Percentiles rank a stretch among this genome's conserved stretches.
These are phyloP conservation scores for Collybia sordida DNA, from an alignment of 768 basidiomycete species.

Conservation along the genomic window DNA sequence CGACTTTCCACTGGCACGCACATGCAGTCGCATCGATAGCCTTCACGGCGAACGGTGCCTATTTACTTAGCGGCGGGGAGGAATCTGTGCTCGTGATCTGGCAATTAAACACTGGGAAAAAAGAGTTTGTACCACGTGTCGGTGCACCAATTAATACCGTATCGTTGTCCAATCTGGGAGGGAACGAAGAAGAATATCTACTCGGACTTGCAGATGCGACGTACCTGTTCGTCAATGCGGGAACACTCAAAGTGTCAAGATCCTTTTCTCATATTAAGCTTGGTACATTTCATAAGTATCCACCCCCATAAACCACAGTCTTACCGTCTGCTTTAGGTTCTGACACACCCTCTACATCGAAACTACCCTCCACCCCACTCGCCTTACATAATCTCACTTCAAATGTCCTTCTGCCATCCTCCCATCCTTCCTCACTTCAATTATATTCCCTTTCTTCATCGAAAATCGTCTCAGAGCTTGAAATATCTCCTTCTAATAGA, in stretches of 20 bases:
- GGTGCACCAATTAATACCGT: constrained; percentile 83
- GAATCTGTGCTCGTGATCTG: constrained; percentile 97
- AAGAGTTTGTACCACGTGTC: constrained; percentile 90
- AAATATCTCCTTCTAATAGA: constrained; percentile 91
- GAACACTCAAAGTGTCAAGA: constrained; percentile 69
- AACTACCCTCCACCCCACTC: constrained; percentile 54
- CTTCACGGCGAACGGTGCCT: constrained; percentile 90
- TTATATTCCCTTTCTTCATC: constrained; percentile 76
- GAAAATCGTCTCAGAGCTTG: constrained; percentile 79
- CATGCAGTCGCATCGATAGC: constrained; percentile 86
- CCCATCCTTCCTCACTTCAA: constrained; percentile 95
- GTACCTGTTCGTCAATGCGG: constrained; percentile 70
- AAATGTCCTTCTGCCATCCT: constrained; percentile 85
- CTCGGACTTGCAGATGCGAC: constrained; percentile 82
- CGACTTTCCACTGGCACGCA: constrained; percentile 94
- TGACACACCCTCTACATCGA: constrained; percentile 36
- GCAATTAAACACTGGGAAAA: constrained; percentile 87
- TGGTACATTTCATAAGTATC: constrained; percentile 40
- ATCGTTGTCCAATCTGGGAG: constrained; percentile 49
- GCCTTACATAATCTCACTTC: constrained; percentile 73
- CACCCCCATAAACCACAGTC: not conserved
- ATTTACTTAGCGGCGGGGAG: constrained; percentile 91
- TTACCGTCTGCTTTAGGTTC: constrained; percentile 26
- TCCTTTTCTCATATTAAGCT: constrained; percentile 77
- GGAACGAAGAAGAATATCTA: constrained; percentile 82